Evolutionary conservation across 352 stramenopile genomes (phyloP), one percentile per base, ranked within the genome.

Genomic region (Phytopythium chamaehyphon): DNA sequence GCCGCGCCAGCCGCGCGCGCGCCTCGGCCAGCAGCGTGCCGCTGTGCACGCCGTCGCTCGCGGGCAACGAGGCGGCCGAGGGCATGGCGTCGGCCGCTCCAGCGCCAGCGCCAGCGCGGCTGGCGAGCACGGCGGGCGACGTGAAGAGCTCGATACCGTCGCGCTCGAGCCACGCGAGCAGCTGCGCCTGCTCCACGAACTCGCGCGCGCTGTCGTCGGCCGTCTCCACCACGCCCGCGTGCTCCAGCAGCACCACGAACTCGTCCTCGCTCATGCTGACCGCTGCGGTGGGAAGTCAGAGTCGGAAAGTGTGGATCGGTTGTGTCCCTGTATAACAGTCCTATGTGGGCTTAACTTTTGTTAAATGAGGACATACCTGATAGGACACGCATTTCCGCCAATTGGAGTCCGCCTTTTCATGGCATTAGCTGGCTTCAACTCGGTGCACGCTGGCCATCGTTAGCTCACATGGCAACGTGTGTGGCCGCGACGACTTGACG

Each of bases 231-330:
- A 93, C 73, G 18, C 82, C 82, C 15, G 82, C 79, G 59, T 93
- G 79, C 63, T 90, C 82, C 33, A 87, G 64, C 49, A 90, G 65
- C 71, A 93, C 79, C 28, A 93, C 80, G 55, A 93, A 93, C 64
- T 90, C 82, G 65, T 93, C 82, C 56, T 93, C 82, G 60, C 76
- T 90, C 76, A 88, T 89, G 31, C 43, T 45, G 55, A 54, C 36
- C 8, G 15, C 22, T 4, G 9, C 9, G n/a, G 37, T 21, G 37
- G 37, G 15, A 42, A 33, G 28, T n/a, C n/a, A n/a, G n/a, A n/a
- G n/a, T n/a, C n/a, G n/a, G n/a, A n/a, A n/a, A n/a, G n/a, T n/a
- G n/a, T n/a, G n/a, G n/a, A n/a, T n/a, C n/a, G n/a, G n/a, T n/a
- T n/a, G n/a, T n/a, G n/a, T n/a, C n/a, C n/a, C n/a, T n/a, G n/a